Conservation (phyloP, 2,329 filamentous ascomycete genomes). For the Epichloe hybrida region DNA sequence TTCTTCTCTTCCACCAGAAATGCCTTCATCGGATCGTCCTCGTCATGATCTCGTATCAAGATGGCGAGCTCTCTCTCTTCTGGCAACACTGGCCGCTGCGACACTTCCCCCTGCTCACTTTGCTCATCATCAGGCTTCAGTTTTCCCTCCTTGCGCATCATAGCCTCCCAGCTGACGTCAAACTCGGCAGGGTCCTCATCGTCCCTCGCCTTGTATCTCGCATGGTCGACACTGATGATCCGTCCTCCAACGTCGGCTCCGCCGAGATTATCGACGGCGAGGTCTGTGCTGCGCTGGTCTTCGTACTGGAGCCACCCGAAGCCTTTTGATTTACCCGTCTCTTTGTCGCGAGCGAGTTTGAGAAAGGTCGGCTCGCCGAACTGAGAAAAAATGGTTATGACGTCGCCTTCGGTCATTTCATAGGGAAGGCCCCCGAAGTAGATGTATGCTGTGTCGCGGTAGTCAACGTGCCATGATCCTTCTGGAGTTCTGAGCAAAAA, state of each 20-base stretch:
- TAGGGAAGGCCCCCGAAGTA: conserved; percentile 95
- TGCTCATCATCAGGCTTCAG: conserved; percentile 30
- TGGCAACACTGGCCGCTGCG: conserved; percentile 51
- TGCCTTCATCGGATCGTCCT: conserved; percentile 95
- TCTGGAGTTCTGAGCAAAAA: conserved; percentile 49
- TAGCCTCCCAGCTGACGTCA: conserved; percentile 45
- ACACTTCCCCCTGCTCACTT: conserved; percentile 32
- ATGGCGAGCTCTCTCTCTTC: conserved; percentile 71
- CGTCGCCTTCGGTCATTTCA: conserved; percentile 87
- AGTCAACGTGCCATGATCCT: conserved; percentile 94
- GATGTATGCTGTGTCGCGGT: conserved; percentile 91
- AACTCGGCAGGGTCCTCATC: conserved; percentile 54
- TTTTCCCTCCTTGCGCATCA: conserved; percentile 37
- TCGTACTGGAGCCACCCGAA: conserved; percentile 98
- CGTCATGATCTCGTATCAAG: conserved; percentile 69
- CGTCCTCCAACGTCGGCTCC: conserved; percentile 73
- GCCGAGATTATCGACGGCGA: conserved; percentile 91
- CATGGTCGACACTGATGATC: conserved; percentile 78
- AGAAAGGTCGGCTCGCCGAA: conserved; percentile 91
- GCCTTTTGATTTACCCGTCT: conserved; percentile 83
- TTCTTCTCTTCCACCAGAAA: conserved; percentile 85
- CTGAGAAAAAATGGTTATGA: conserved; percentile 93
- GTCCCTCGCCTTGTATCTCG: conserved; percentile 77
- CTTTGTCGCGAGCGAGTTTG: conserved; percentile 85
- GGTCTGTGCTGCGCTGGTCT: conserved; percentile 87